Evolutionary conservation across 495 filamentous ascomycete species (phyloP), one percentile per base, ranked within the genome.

Genomic region (Hypoxylon intermedium): DNA sequence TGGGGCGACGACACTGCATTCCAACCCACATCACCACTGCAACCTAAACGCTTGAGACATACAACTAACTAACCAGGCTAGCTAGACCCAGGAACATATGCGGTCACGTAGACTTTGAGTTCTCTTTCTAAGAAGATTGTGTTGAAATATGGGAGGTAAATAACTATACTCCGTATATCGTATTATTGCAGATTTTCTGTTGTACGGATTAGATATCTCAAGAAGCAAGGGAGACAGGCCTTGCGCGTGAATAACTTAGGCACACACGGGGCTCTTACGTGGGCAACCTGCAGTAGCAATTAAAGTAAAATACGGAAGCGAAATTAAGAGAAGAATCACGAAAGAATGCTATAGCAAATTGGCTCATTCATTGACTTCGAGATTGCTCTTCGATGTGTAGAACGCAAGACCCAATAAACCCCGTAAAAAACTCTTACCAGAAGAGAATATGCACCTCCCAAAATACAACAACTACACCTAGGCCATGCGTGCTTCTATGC

Each of bases 381-480:
- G 49, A 64, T 64, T 50, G 56, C 51, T 59, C 42, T 11, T 60
- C 15, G 42, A 53, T 44, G 43, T 44, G 37, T 62, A 53, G 49
- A 53, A 45, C 30, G 54, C 34, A 31, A 46, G 46, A 28, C 18
- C 5, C 38, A 58, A 42, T 13, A 26, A 53, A 52, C 24, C 7
- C 24, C 24, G 46, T 16, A 12, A 36, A 56, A 45, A 58, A 61
- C 63, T 62, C 63, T 58, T 67, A 26, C 63, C 63, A 37, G 63
- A 67, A 62, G 63, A 62, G 63, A 67, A 62, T 58, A 67, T 57
- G 33, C 42, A 34, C 24, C 36, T 37, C 58, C 48, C 38, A 53
- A 54, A 62, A 65, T 60, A 44, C 51, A 60, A 60, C 31, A 16
- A 54, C 19, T 37, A 37, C 26, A 55, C 38, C 54, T 63, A 21